Conservation (phyloP, 1,284 basidiomycete species). For the Takashimella koratensis region DNA sequence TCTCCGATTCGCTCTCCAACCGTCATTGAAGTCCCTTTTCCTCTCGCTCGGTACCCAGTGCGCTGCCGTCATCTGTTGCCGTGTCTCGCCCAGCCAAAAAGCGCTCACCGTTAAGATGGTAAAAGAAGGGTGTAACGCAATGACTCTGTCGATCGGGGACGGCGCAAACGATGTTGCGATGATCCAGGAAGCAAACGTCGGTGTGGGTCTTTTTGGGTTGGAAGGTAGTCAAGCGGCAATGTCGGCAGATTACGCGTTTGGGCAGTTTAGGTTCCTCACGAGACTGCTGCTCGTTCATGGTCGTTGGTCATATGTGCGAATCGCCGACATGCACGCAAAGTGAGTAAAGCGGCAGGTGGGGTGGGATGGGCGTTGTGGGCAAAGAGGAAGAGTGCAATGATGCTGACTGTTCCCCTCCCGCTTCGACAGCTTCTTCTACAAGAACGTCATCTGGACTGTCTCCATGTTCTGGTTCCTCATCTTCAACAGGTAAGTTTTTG, state of each 20-base stretch:
- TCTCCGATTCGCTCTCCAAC: slow-evolving; percentile 72
- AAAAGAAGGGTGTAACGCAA: slow-evolving; percentile 90
- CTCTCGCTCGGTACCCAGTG: slow-evolving; percentile 91
- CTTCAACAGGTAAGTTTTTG: slow-evolving; percentile 66
- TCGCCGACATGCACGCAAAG: slow-evolving; percentile 96
- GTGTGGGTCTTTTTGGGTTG: slow-evolving; percentile 87
- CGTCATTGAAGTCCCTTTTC: slow-evolving; percentile 78
- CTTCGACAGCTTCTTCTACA: slow-evolving; percentile 79
- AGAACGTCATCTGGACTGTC: slow-evolving; percentile 59
- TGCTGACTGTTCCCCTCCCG: too few species aligned
- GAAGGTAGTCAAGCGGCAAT: slow-evolving; percentile 98
- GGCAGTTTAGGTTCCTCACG: slow-evolving; percentile 91
- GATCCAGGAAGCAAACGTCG: slow-evolving; percentile 97
- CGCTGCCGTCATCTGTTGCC: slow-evolving; percentile 94
- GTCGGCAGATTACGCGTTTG: slow-evolving; percentile 98
- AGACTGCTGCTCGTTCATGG: slow-evolving; percentile 92
- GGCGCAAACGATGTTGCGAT: slow-evolving; percentile 55
- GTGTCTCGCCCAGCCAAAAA: slow-evolving; percentile 94
- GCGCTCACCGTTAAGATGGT: slow-evolving; percentile 84
- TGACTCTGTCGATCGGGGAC: slow-evolving; percentile 96
- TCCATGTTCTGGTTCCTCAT: slow-evolving; percentile 93
- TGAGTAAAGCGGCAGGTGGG: slow-evolving; percentile 16
- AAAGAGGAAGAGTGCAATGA: too few species aligned
- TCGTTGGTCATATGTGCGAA: slow-evolving; percentile 90
- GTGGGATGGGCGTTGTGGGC: too few species aligned